Conservation (phyloP, 805 yeast species). For the Hermanozyma aechmeae region DNA sequence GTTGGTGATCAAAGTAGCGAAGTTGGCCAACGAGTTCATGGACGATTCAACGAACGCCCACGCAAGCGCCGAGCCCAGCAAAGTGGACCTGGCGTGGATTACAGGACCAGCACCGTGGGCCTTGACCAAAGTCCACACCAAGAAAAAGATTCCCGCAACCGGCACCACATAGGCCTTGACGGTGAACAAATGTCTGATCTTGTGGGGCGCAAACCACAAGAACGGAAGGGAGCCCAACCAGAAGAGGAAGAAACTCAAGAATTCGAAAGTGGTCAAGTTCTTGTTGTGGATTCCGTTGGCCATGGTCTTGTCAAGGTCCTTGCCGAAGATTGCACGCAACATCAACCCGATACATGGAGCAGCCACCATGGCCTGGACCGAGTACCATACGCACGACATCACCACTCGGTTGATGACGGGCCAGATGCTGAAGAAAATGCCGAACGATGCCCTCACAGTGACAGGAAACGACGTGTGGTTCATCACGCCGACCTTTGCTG, state of each 20-base stretch:
- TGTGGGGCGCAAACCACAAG: conserved; percentile 74
- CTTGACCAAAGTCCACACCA: conserved; percentile 76
- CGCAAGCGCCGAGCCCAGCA: conserved; percentile 54
- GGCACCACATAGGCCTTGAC: conserved; percentile 74
- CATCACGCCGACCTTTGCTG: conserved; percentile 71
- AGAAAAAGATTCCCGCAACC: conserved; percentile 71
- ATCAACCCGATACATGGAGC: conserved; percentile 67
- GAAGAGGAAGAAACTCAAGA: conserved; percentile 70
- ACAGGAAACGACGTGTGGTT: conserved; percentile 86
- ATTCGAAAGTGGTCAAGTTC: conserved; percentile 62
- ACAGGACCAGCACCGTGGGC: conserved; percentile 76
- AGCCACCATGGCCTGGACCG: conserved; percentile 80
- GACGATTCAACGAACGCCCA: conserved; percentile 79
- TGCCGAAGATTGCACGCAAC: conserved; percentile 65
- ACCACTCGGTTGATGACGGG: conserved; percentile 83
- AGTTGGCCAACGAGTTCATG: conserved; percentile 78
- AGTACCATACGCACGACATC: conserved; percentile 82
- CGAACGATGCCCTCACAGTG: conserved; percentile 72
- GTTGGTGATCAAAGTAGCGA: conserved; percentile 81
- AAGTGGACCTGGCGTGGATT: conserved; percentile 41
- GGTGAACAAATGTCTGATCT: conserved; percentile 75
- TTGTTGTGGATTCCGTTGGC: conserved; percentile 52
- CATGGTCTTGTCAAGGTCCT: conserved; percentile 49
- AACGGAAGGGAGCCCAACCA: conserved; percentile 77
- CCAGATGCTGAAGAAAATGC: conserved; percentile 82